A percentile compares a stretch with the other conserved stretches of the same genome.
These are phyloP conservation scores for Gloeophyllum trabeum DNA, from an alignment of 768 basidiomycete genomes.

Conservation along the genomic window DNA sequence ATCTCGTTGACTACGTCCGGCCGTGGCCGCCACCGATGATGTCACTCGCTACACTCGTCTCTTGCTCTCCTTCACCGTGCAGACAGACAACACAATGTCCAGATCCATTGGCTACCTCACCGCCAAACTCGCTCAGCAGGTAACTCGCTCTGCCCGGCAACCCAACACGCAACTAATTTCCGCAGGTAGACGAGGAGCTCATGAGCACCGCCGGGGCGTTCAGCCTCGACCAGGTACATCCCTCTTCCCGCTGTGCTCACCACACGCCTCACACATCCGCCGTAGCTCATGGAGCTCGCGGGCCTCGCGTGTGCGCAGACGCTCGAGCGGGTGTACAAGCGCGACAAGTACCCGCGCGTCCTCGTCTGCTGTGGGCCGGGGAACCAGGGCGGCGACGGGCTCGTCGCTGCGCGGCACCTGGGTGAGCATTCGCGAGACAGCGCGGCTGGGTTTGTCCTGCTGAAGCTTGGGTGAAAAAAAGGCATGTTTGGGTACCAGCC, in stretches of 20 bases:
- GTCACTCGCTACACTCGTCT: background rate
- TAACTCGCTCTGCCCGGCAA: conserved; percentile 13
- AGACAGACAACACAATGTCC: no score
- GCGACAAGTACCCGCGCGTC: conserved; percentile 59
- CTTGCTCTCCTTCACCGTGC: background rate
- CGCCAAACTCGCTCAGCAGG: conserved; percentile 70
- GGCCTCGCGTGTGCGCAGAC: conserved; percentile 91
- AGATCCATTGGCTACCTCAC: conserved; percentile 59
- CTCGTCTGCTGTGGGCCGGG: conserved; percentile 97
- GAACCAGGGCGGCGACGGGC: conserved; percentile 95
- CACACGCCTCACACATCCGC: conserved; percentile 45
- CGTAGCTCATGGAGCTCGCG: conserved; percentile 98
- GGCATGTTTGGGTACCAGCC: conserved; percentile 90
- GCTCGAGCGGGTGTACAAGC: conserved; percentile 65
- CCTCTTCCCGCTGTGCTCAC: background rate
- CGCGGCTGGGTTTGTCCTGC: background rate
- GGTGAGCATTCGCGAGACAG: conserved; percentile 29
- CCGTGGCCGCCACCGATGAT: conserved; percentile 3
- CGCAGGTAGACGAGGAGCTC: conserved; percentile 86
- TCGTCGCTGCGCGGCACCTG: conserved; percentile 93
- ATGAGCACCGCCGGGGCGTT: conserved; percentile 87
- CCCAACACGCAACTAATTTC: background rate
- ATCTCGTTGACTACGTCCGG: no score
- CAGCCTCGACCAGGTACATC: conserved; percentile 90
- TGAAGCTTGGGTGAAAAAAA: conserved; percentile 18